Base-by-base conservation (phyloP, 306 rosid species). In the Acacia melanoxylon region DNA sequence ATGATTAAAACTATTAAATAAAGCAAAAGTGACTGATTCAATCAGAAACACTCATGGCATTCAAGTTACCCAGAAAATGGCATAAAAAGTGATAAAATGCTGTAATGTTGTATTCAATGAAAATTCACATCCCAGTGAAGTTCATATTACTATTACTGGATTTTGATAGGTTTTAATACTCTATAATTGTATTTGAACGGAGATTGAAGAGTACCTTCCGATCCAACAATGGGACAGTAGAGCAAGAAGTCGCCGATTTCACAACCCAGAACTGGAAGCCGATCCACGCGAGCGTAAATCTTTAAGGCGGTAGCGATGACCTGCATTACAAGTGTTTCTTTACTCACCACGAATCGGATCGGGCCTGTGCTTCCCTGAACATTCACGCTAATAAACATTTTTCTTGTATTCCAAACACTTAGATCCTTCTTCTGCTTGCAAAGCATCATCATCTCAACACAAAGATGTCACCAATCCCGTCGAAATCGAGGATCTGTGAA, bases 351-450 rank as follows among this genome's bases (percentile, higher is more conserved):
- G 68, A 91, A 91, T 0, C 92, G 91, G 85, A 91, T 86, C 73
- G 94, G 92, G 16, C 94, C 91, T 19, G 94, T 89, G 35, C 92
- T 91, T 2, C 92, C 92, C 40, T 87, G 74, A 66, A 91, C 92
- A 31, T 86, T 89, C 71, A 91, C 76, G 86, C 91, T 91, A 41
- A 91, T 76, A 89, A 91, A 77, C 65, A 87, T 78, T 87, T 91
- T 80, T 68, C 79, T 87, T 67, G 84, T 89, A 89, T 84, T 11
- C 66, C 16, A 87, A 37, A 80, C 75, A 35, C 40, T 76, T 76
- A 79, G 89, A 40, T 76, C 86, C 89, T 91, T 91, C 90, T 91
- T 91, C 65, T 83, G 90, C 90, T 91, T 91, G 83, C 82, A 62
- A 19, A 86, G 80, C 90, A 91, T 76, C 91, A 91, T 91, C 12